A percentile compares a stretch with the other conserved stretches of the same genome.
Evolutionary conservation across 495 filamentous ascomycete species (phyloP).

Genomic region (Trichocladium uniseriatum): DNA sequence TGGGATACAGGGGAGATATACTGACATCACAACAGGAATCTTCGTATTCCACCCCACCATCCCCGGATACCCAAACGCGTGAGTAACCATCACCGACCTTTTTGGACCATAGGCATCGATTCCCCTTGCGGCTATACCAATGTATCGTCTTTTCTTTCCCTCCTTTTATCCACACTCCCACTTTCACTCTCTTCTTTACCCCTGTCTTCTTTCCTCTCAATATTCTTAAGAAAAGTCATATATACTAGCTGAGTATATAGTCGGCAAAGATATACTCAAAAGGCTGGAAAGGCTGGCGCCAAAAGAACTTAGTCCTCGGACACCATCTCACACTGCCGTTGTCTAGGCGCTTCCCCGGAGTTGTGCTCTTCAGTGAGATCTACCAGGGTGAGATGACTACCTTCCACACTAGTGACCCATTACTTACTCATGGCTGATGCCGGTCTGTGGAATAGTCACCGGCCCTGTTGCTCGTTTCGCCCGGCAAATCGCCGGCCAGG

Average conservation of each 20-base stretch:
- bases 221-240: too few relatives aligned
- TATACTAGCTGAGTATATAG: too few relatives aligned
- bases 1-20: too few relatives aligned
- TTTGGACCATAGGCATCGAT: too few relatives aligned
- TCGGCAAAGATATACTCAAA: too few relatives aligned
- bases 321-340: constrained; percentile 16
- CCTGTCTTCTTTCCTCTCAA: too few relatives aligned
- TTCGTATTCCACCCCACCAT: constrained; percentile 84
- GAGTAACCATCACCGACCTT: constrained; percentile 18
- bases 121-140: too few relatives aligned
- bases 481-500: constrained; percentile 84
- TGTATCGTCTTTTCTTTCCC: too few relatives aligned
- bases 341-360: constrained; percentile 67
- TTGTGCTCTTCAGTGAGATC: constrained; percentile 89
- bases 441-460: constrained; percentile 54
- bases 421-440: not conserved
- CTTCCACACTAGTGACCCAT: not conserved
- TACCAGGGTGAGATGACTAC: constrained; percentile 62
- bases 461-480: constrained; percentile 87
- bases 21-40: constrained; percentile 69
- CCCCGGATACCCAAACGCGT: constrained; percentile 73
- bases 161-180: too few relatives aligned
- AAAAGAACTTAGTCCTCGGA: not conserved
- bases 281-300: too few relatives aligned
- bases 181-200: too few relatives aligned